phyloP scores from a whole-genome alignment of 2,329 filamentous ascomycete genomes.

The Fusarium sacchari region DNA sequence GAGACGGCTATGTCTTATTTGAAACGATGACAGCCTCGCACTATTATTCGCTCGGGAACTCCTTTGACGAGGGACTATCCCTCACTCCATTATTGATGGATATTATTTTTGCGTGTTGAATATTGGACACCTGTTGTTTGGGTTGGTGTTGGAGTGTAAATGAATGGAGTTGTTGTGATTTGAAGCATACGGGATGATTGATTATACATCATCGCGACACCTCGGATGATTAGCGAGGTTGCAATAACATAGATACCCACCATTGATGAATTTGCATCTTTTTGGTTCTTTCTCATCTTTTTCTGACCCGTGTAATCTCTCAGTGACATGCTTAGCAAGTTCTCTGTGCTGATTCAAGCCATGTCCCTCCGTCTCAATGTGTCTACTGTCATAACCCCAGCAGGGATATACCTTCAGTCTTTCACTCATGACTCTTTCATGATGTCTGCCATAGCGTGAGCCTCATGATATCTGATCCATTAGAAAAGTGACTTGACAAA shows the following conservation, averaged over 20 bases:
- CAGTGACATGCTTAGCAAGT: background rate
- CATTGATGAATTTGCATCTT: too few species aligned
- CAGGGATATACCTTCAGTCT: background rate
- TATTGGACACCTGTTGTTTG: background rate
- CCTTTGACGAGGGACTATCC: background rate
- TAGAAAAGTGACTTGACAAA: too few species aligned
- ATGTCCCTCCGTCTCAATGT: background rate
- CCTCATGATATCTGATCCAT: background rate
- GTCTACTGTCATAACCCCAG: background rate
- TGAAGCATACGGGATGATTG: background rate
- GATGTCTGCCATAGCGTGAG: background rate
- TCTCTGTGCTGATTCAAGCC: background rate
- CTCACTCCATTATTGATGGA: background rate
- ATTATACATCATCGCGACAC: background rate
- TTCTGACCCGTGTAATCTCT: too few species aligned
- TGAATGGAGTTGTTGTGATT: background rate
- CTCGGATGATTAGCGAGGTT: background rate
- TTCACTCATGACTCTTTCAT: background rate
- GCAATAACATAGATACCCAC: background rate
- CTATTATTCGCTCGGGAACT: background rate
- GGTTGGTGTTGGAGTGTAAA: background rate
- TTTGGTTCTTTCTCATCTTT: background rate
- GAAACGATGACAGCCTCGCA: background rate
- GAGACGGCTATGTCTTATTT: conserved; percentile 10
- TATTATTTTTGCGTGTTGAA: too few species aligned